A percentile compares a stretch with the other conserved stretches of the same genome.
Evolutionary conservation across 1,284 basidiomycete genomes (phyloP).

Genomic region (Heliocybe sulcata): DNA sequence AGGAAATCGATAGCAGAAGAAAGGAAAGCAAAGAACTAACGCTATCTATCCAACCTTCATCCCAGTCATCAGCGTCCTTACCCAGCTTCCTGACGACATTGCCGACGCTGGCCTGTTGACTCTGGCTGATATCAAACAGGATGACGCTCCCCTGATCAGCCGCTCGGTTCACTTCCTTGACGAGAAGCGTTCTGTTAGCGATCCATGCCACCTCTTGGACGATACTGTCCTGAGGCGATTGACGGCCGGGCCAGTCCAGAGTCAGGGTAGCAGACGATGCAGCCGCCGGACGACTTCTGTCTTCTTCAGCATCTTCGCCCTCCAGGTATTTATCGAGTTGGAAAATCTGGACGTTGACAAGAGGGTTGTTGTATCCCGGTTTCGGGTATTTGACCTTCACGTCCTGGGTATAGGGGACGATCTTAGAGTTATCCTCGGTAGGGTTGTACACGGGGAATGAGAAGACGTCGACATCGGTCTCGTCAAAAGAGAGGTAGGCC

Average conservation of each 20-base stretch:
- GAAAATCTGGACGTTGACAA: conserved; percentile 82
- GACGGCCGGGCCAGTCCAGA: conserved; percentile 60
- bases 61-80: conserved; percentile 76
- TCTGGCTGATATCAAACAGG: conserved; percentile 53
- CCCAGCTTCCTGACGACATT: conserved; percentile 70
- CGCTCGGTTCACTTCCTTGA: conserved; percentile 85
- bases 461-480: conserved; percentile 83
- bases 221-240: conserved; percentile 58
- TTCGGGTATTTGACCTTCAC: conserved; percentile 87
- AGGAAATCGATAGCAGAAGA: conserved; percentile 7
- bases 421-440: conserved; percentile 53
- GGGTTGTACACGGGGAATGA: conserved; percentile 90
- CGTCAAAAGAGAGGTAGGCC: conserved; percentile 85
- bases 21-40: conserved; percentile 29
- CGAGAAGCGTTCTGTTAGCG: conserved; percentile 62
- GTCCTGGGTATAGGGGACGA: conserved; percentile 74
- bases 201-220: conserved; percentile 87
- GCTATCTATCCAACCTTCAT: conserved; percentile 89
- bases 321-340: conserved; percentile 48
- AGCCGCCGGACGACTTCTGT: conserved; percentile 19
- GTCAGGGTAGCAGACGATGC: conserved; percentile 43
- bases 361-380: conserved; percentile 87
- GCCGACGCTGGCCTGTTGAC: conserved; percentile 29
- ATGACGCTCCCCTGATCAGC: conserved; percentile 76
- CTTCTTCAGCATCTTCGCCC: conserved; percentile 22